Percentiles rank a stretch among this genome's conserved stretches.
These are phyloP conservation scores for Golovinomyces cichoracearum DNA, from an alignment of 2,329 filamentous ascomycete species.

Conservation along the genomic window DNA sequence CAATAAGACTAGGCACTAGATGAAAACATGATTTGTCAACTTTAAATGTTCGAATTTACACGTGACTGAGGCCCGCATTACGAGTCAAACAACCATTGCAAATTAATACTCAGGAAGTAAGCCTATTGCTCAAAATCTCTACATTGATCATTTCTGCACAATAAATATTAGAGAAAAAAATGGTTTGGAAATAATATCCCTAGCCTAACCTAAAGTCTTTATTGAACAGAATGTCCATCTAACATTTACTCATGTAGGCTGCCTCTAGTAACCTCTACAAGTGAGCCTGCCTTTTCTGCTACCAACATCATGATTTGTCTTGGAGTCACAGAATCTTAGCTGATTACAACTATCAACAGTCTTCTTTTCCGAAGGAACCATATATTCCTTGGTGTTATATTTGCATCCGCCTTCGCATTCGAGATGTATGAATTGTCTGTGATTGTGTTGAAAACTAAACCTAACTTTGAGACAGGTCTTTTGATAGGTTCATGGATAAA, in stretches of 20 bases:
- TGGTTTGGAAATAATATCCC: no score
- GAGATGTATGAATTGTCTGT: constrained; percentile 46
- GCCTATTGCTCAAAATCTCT: no score
- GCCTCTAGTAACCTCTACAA: constrained; percentile 12
- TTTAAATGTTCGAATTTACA: no score
- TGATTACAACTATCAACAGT: constrained; percentile 24
- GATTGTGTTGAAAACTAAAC: neutral
- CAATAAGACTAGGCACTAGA: no score
- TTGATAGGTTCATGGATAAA: constrained; percentile 56
- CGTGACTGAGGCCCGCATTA: no score
- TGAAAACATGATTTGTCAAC: no score
- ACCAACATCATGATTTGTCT: neutral
- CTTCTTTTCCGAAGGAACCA: constrained; percentile 65
- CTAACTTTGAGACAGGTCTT: constrained; percentile 31
- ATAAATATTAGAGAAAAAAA: no score
- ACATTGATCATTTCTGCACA: no score
- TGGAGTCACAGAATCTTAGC: neutral
- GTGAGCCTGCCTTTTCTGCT: constrained; percentile 9
- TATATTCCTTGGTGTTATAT: constrained; percentile 67
- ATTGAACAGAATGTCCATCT: no score
- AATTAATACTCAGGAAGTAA: no score
- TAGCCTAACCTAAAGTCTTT: no score
- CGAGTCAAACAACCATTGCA: no score
- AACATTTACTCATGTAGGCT: constrained; percentile 9
- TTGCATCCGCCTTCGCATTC: constrained; percentile 65